Evolutionary conservation across 208 protist species (phyloP).

Genomic region (Leishmania mexicana): DNA sequence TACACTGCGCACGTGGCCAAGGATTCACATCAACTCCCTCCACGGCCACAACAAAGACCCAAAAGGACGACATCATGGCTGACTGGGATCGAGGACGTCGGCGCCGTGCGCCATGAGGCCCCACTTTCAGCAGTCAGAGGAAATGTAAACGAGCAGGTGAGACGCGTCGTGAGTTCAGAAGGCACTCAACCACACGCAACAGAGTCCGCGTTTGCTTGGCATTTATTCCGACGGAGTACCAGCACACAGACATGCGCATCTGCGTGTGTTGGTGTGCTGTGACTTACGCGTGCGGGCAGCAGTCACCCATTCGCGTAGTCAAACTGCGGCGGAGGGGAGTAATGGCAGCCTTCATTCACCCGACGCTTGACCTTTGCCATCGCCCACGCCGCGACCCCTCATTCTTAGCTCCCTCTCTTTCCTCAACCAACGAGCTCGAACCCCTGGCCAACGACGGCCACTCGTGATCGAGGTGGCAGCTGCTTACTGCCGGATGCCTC

Average conservation of each 20-base stretch:
- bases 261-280: neutral
- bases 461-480: neutral
- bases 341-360: neutral
- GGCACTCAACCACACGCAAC: neutral
- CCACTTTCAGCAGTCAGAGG: neutral
- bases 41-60: neutral
- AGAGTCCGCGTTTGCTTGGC: neutral
- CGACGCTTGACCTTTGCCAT: no score
- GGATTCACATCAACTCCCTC: neutral
- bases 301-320: neutral
- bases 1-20: neutral
- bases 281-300: neutral
- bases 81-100: neutral
- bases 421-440: slow-evolving; percentile 21
- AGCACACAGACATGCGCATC: neutral
- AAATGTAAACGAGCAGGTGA: neutral
- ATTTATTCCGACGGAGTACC: neutral
- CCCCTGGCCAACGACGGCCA: slow-evolving; percentile 47
- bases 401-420: neutral
- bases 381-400: neutral
- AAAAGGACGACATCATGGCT: neutral
- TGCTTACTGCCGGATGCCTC: neutral
- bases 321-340: neutral
- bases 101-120: neutral
- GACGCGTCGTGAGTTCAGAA: neutral